A percentile compares a stretch with the other conserved stretches of the same genome.
These are phyloP conservation scores for Chenopodium album DNA, from an alignment of 148 eudicot genomes.

Conservation along the genomic window DNA sequence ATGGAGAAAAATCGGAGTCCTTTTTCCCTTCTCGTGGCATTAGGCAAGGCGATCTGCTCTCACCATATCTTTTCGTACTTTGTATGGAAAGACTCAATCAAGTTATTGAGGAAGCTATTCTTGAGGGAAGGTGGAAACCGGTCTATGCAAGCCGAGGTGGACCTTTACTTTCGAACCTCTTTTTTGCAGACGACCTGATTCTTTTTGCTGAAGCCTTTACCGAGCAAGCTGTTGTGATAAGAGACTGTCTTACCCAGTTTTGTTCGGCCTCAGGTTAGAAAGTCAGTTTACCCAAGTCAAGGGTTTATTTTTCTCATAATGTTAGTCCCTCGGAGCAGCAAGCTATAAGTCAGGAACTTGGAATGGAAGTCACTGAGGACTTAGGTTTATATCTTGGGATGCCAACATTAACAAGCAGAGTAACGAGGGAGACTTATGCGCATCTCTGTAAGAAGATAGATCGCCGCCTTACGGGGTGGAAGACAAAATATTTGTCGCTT, in stretches of 20 bases:
- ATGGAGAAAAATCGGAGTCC: no score
- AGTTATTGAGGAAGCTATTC: no score
- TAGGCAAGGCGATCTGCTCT: background rate
- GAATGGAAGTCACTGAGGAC: background rate
- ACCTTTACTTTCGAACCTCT: no score
- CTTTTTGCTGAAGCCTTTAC: no score
- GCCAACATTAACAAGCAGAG: background rate
- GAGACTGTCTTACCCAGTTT: background rate
- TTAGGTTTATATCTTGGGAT: background rate
- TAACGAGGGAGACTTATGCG: no score
- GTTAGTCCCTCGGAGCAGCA: background rate
- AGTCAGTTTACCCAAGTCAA: background rate
- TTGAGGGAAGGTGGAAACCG: no score
- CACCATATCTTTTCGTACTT: background rate
- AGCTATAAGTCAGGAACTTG: background rate
- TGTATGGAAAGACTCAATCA: no score
- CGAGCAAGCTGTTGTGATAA: background rate
- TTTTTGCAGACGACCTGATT: no score
- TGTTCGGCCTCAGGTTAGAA: background rate
- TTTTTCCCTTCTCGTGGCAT: background rate
- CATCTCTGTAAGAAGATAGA: no score
- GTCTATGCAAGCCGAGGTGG: no score
- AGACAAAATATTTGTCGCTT: no score
- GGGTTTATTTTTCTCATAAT: background rate
- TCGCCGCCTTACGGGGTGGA: background rate